A percentile compares a stretch with the other conserved stretches of the same genome.
Evolutionary conservation across 257 asterid species (phyloP).

Genomic region (Rehmannia glutinosa): DNA sequence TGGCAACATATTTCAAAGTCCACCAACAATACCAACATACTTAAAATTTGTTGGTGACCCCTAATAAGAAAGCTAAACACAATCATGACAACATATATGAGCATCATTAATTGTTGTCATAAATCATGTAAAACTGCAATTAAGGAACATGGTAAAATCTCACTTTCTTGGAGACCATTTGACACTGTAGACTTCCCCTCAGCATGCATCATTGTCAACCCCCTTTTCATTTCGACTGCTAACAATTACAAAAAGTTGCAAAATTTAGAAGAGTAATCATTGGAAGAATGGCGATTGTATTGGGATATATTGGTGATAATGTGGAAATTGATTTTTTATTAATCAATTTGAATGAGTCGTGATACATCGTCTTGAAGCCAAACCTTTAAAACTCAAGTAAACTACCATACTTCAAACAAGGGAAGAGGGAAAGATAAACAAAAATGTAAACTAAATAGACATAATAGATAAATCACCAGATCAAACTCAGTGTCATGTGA

Average conservation of each 20-base stretch:
- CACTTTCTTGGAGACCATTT: not conserved
- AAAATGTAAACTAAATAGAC: no score
- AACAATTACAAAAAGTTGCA: not conserved
- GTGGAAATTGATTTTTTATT: no score
- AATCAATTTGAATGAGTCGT: no score
- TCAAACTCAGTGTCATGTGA: no score
- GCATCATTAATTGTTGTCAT: slow-evolving; percentile 3
- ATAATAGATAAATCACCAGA: no score
- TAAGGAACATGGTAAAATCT: not conserved
- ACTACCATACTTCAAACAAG: no score
- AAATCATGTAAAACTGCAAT: not conserved
- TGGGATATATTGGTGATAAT: no score
- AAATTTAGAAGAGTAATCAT: not conserved
- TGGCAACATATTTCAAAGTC: not conserved
- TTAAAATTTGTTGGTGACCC: not conserved
- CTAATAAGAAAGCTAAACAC: not conserved
- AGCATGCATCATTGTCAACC: not conserved
- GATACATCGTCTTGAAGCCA: no score
- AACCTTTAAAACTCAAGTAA: no score
- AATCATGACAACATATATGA: not conserved
- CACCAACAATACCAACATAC: not conserved
- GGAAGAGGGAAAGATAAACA: no score
- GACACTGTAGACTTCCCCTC: not conserved
- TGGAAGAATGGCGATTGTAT: no score
- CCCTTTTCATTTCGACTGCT: not conserved